phyloP scores from a whole-genome alignment of 208 protist genomes.

The Crithidia acanthocephali region DNA sequence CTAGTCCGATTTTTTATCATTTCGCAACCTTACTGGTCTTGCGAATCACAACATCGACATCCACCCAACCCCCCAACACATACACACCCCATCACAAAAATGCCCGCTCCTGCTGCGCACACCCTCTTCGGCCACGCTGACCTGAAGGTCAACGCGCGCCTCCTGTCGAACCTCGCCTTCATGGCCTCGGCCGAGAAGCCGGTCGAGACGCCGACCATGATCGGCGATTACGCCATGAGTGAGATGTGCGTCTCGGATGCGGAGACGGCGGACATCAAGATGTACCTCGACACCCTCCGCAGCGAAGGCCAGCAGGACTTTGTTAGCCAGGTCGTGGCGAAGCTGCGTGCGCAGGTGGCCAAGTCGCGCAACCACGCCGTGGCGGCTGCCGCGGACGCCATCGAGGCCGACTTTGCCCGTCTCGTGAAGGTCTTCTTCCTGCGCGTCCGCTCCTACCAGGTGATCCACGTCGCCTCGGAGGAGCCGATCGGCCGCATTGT shows the following conservation, averaged over 20 bases:
- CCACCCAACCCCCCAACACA: neutral
- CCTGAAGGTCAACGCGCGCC: constrained; percentile 37
- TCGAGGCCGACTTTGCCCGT: constrained; percentile 48
- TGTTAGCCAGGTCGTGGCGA: constrained; percentile 35
- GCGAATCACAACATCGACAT: neutral
- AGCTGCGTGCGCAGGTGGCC: constrained; percentile 26
- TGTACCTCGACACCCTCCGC: constrained; percentile 39
- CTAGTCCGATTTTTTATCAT: neutral
- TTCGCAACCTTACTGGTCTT: neutral
- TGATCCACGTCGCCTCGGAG: constrained; percentile 39
- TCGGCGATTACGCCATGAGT: constrained; percentile 50
- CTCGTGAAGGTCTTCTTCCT: constrained; percentile 53
- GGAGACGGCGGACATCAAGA: constrained; percentile 38
- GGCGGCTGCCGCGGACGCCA: constrained; percentile 33
- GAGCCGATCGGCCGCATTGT: constrained; percentile 41
- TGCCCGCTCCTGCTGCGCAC: constrained; percentile 19
- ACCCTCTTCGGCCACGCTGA: constrained; percentile 41
- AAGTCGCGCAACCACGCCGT: constrained; percentile 23
- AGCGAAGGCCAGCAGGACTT: constrained; percentile 33
- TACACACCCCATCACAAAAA: neutral
- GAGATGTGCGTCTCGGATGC: constrained; percentile 58
- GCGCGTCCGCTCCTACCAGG: constrained; percentile 44
- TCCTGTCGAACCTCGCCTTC: constrained; percentile 37
- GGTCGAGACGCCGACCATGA: constrained; percentile 34
- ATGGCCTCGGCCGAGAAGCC: constrained; percentile 47